A percentile compares a stretch with the other conserved stretches of the same genome.
Conservation (phyloP, 257 asterid species). For the Petrea volubilis region DNA sequence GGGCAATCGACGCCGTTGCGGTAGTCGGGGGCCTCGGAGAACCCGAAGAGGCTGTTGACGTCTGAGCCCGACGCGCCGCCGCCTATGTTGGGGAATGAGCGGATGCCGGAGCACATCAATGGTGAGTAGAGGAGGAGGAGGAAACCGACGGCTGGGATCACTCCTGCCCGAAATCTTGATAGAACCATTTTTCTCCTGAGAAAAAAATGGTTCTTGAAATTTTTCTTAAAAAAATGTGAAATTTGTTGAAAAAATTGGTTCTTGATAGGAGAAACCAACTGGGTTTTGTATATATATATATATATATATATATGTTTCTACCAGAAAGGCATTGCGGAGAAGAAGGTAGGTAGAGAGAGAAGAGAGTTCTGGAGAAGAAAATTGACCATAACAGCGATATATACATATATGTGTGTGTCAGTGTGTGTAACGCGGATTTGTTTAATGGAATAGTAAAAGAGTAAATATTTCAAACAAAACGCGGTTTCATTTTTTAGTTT, state of each 20-base stretch:
- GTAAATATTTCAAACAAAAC: conserved; percentile 23
- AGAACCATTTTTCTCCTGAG: conserved; percentile 32
- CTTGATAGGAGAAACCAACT: background rate
- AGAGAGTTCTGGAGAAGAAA: conserved; percentile 19
- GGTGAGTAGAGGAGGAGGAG: conserved; percentile 34
- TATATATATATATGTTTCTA: background rate
- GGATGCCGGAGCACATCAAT: conserved; percentile 50
- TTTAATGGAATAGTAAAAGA: background rate
- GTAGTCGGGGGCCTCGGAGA: conserved; percentile 56
- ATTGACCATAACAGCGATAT: conserved; percentile 11
- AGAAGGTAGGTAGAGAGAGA: background rate
- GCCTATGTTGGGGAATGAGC: conserved; percentile 50
- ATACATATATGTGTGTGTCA: background rate
- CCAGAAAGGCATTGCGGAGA: conserved; percentile 14
- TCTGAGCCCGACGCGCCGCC: conserved; percentile 10
- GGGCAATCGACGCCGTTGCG: conserved; percentile 49
- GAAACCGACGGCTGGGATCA: conserved; percentile 27
- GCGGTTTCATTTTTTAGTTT: conserved; percentile 28
- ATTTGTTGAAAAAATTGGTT: too few relatives aligned
- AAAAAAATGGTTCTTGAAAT: conserved; percentile 23
- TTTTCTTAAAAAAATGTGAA: too few relatives aligned
- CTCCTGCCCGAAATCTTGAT: conserved; percentile 14
- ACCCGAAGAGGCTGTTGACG: conserved; percentile 19
- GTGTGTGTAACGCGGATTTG: conserved; percentile 22
- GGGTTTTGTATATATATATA: background rate